Evolutionary conservation across 441 rosid genomes (phyloP).

Genomic region (Croton laevigatus): DNA sequence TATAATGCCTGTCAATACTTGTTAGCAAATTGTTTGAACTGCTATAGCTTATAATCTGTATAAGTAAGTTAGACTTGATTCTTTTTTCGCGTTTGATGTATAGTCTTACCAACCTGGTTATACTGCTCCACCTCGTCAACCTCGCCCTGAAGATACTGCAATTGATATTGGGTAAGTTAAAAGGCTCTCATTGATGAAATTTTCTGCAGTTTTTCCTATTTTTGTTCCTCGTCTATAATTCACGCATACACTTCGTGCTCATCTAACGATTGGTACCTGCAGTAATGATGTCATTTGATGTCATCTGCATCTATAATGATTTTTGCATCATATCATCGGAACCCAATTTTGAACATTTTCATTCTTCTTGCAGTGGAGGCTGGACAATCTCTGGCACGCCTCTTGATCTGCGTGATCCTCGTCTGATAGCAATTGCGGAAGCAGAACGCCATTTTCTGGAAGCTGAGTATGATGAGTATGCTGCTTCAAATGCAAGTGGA

Average conservation of each 20-base stretch:
- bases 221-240: constrained; percentile 5
- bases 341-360: not conserved
- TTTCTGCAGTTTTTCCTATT: not conserved
- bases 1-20: not conserved
- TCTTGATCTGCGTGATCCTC: constrained; percentile 80
- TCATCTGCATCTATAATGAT: constrained; percentile 11
- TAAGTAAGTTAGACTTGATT: not conserved
- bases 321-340: not conserved
- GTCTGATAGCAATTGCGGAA: constrained; percentile 82
- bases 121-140: constrained; percentile 67
- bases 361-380: constrained; percentile 59
- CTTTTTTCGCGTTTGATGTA: constrained; percentile 18
- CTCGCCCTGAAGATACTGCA: constrained; percentile 58
- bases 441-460: constrained; percentile 83
- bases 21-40: not conserved
- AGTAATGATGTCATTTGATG: constrained; percentile 3
- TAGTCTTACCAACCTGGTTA: constrained; percentile 77
- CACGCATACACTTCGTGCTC: constrained; percentile 42
- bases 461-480: constrained; percentile 80
- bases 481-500: constrained; percentile 82
- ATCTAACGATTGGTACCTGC: constrained; percentile 3
- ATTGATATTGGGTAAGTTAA: constrained; percentile 76
- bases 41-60: not conserved
- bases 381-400: constrained; percentile 93
- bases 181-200: not conserved